Conservation (phyloP, 345 rosid genomes). For the Combretum micranthum region DNA sequence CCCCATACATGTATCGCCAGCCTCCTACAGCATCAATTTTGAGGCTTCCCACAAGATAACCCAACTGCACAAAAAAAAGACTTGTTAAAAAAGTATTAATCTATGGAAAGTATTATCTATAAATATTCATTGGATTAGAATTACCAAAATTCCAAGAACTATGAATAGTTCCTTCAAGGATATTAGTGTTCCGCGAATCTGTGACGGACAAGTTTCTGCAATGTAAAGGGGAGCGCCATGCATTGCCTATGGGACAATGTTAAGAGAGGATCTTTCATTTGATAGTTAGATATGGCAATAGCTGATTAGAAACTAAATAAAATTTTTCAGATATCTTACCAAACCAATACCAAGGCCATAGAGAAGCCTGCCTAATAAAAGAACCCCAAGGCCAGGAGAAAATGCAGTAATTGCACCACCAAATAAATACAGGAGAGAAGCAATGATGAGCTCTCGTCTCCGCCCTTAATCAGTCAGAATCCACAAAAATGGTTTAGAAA, state of each 20-base stretch:
- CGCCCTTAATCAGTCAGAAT: conserved; percentile 44
- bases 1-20: conserved; percentile 92
- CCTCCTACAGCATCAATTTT: conserved; percentile 78
- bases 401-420: conserved; percentile 54
- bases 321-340: conserved; percentile 37
- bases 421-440: conserved; percentile 49
- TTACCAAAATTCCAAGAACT: conserved; percentile 93
- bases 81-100: background rate
- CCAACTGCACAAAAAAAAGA: conserved; percentile 42
- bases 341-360: conserved; percentile 88
- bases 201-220: conserved; percentile 97
- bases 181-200: conserved; percentile 90
- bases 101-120: background rate
- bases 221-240: conserved; percentile 97
- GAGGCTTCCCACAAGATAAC: conserved; percentile 84
- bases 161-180: conserved; percentile 89
- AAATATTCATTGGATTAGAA: background rate
- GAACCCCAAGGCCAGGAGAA: conserved; percentile 67
- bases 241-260: conserved; percentile 65
- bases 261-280: background rate
- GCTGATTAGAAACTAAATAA: background rate
- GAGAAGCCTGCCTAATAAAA: conserved; percentile 73
- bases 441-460: conserved; percentile 73
- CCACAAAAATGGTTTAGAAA: conserved; percentile 9
- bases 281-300: background rate